phyloP scores from a whole-genome alignment of 768 basidiomycete genomes.

The Podaxis sp. region DNA sequence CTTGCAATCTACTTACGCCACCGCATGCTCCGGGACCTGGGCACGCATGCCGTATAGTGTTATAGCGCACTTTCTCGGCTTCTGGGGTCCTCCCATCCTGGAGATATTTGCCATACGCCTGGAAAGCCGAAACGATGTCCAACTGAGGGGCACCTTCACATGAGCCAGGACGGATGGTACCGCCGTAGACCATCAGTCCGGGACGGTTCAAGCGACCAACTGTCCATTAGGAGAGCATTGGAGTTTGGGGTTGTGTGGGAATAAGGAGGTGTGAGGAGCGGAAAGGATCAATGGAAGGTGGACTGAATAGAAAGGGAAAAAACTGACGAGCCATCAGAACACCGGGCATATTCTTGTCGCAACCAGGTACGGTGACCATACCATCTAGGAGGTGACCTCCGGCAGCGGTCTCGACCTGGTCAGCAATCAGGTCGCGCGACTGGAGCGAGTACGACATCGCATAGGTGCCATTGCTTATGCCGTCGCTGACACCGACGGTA shows the following conservation, averaged over 20 bases:
- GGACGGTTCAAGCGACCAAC: slow-evolving; percentile 96
- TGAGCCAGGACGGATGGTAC: slow-evolving; percentile 89
- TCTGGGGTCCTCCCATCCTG: slow-evolving; percentile 81
- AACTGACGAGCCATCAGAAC: slow-evolving; percentile 92
- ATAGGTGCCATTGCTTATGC: slow-evolving; percentile 95
- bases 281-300: slow-evolving; percentile 1
- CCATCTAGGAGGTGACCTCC: slow-evolving; percentile 98
- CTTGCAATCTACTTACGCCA: slow-evolving; percentile 59
- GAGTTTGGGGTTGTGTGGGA: slow-evolving; percentile 16
- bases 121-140: slow-evolving; percentile 97
- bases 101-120: slow-evolving; percentile 93
- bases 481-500: slow-evolving; percentile 96
- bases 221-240: slow-evolving; percentile 24
- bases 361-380: slow-evolving; percentile 95
- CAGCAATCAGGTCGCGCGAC: slow-evolving; percentile 96
- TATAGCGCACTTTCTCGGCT: slow-evolving; percentile 82
- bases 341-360: slow-evolving; percentile 99
- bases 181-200: slow-evolving; percentile 97
- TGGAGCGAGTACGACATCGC: slow-evolving; percentile 97
- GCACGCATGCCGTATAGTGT: slow-evolving; percentile 90
- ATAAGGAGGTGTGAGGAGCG: slow-evolving; percentile 10
- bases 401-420: slow-evolving; percentile 93
- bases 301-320: slow-evolving; percentile 6
- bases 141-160: slow-evolving; percentile 87
- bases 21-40: slow-evolving; percentile 99